Evolutionary conservation across 352 stramenopile genomes (phyloP).

Genomic region (Phytophthora podocarpi): DNA sequence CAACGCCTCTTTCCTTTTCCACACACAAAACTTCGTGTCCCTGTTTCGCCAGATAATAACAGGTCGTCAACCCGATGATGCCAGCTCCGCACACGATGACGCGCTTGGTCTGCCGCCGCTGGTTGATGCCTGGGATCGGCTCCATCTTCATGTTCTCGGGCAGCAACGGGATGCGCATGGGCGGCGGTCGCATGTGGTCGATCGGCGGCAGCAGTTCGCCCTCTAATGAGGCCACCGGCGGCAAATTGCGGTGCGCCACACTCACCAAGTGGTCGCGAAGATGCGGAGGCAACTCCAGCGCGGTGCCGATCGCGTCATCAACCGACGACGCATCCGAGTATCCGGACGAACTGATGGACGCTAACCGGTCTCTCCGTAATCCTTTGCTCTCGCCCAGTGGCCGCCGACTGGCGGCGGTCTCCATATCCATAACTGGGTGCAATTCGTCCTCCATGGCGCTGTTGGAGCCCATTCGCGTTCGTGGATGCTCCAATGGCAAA

Average conservation of each 20-base stretch:
- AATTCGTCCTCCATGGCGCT: conserved; percentile 54
- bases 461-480: conserved; percentile 43
- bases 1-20: conserved; percentile 80
- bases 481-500: not conserved
- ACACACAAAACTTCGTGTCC: conserved; percentile 88
- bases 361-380: conserved; percentile 37
- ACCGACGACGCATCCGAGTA: conserved; percentile 49
- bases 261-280: conserved; percentile 64
- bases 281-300: conserved; percentile 57
- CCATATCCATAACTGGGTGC: conserved; percentile 49
- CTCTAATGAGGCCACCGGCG: conserved; percentile 38
- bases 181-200: conserved; percentile 50
- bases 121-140: conserved; percentile 58
- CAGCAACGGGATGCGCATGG: conserved; percentile 62
- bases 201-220: conserved; percentile 67
- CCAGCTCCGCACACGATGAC: conserved; percentile 88
- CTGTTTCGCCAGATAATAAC: conserved; percentile 86
- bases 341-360: conserved; percentile 42
- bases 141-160: conserved; percentile 77
- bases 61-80: conserved; percentile 85
- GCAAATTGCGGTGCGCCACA: conserved; percentile 38
- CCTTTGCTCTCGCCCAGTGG: conserved; percentile 40
- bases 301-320: conserved; percentile 33
- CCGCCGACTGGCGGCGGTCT: conserved; percentile 35
- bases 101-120: conserved; percentile 68